Conservation (phyloP, 768 basidiomycete species). For the Russula vinacea region DNA sequence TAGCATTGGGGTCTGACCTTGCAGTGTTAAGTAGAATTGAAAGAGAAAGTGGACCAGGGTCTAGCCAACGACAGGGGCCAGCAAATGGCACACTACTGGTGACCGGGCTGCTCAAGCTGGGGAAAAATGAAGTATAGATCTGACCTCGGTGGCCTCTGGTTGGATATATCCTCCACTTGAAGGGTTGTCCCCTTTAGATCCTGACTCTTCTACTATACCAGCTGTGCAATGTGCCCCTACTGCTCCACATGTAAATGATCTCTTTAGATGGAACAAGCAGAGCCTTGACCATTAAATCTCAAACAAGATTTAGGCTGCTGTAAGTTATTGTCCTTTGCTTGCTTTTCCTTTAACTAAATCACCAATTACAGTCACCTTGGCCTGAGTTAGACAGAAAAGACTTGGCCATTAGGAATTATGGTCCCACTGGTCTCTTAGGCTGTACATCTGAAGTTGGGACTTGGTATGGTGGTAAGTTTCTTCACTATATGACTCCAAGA, state of each 20-base stretch:
- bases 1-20: too few relatives aligned
- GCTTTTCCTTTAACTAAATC: too few relatives aligned
- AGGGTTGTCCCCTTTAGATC: not conserved
- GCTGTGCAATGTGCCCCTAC: not conserved
- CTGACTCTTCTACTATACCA: not conserved
- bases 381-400: conserved; percentile 58
- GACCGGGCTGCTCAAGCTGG: too few relatives aligned
- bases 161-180: too few relatives aligned
- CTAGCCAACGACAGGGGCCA: too few relatives aligned
- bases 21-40: too few relatives aligned
- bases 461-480: conserved; percentile 60
- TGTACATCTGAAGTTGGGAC: conserved; percentile 35
- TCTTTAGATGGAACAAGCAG: not conserved
- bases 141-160: conserved; percentile 35
- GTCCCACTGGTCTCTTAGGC: conserved; percentile 44
- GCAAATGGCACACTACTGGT: too few relatives aligned
- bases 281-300: not conserved
- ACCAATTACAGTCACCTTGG: conserved; percentile 53
- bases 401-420: conserved; percentile 35
- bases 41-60: too few relatives aligned
- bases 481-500: conserved; percentile 45
- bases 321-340: conserved; percentile 13
- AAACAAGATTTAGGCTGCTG: conserved; percentile 10
- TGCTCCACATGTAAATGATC: conserved; percentile 8
- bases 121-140: too few relatives aligned